Conservation (phyloP, 305 asterid species). For the Euphrasia arctica region DNA sequence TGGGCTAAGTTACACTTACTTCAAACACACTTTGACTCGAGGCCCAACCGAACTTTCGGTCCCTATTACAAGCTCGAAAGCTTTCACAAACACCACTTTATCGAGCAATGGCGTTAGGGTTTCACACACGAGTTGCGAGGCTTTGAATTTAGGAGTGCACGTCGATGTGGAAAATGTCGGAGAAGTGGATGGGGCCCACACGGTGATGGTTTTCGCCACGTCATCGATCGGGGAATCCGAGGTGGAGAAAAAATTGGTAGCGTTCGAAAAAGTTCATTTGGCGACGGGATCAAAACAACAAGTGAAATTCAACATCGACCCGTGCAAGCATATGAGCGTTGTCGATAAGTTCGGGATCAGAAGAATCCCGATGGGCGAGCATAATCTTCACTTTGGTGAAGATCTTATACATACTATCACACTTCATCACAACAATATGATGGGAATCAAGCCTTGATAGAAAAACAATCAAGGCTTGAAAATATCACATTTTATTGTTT, state of each 20-base stretch:
- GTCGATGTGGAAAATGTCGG: slow-evolving; percentile 66
- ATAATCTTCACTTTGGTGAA: slow-evolving; percentile 69
- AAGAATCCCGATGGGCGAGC: slow-evolving; percentile 76
- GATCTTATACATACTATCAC: slow-evolving; percentile 51
- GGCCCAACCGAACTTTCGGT: slow-evolving; percentile 49
- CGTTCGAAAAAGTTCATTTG: slow-evolving; percentile 63
- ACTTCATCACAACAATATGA: slow-evolving; percentile 22
- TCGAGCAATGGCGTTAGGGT: slow-evolving; percentile 44
- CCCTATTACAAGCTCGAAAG: slow-evolving; percentile 25
- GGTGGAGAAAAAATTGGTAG: slow-evolving; percentile 46
- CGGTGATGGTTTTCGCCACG: slow-evolving; percentile 52
- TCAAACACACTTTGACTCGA: slow-evolving; percentile 36
- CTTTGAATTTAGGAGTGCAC: slow-evolving; percentile 43
- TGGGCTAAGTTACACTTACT: slow-evolving; percentile 63
- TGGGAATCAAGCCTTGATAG: no score
- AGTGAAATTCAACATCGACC: slow-evolving; percentile 36
- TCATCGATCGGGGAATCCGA: slow-evolving; percentile 24
- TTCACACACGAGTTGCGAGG: slow-evolving; percentile 52
- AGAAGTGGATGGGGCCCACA: slow-evolving; percentile 65
- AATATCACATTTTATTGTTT: background rate
- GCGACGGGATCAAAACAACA: slow-evolving; percentile 36
- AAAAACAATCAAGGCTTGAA: background rate
- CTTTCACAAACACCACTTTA: slow-evolving; percentile 35
- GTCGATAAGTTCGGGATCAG: slow-evolving; percentile 63
- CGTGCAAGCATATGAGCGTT: slow-evolving; percentile 59